Percentiles rank a stretch among this genome's conserved stretches.
Evolutionary conservation across 2,329 filamentous ascomycete genomes (phyloP).

Genomic region (Penicillium frequentans): DNA sequence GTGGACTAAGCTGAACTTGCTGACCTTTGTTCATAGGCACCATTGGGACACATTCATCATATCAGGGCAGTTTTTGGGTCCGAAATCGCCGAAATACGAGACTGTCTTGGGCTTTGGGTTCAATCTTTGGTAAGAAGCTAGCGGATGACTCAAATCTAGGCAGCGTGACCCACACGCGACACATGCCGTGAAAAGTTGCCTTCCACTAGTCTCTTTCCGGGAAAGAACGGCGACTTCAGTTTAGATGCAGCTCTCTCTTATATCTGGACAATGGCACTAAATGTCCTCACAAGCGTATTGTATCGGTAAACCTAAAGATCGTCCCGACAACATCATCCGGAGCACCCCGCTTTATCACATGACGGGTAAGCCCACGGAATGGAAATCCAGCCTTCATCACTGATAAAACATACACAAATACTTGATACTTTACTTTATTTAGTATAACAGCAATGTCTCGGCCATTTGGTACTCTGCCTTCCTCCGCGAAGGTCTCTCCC

Average conservation of each 20-base stretch:
- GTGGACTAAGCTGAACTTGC: background rate
- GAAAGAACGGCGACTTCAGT: no score
- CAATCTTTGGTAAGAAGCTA: background rate
- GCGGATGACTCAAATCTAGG: background rate
- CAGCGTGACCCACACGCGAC: background rate
- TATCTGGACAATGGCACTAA: background rate
- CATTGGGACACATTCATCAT: background rate
- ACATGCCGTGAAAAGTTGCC: no score
- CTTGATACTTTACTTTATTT: background rate
- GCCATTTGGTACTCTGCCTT: slow-evolving; percentile 33
- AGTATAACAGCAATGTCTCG: background rate
- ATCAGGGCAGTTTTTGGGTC: no score
- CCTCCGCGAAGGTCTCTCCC: slow-evolving; percentile 35
- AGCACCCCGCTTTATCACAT: background rate
- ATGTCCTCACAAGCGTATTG: background rate
- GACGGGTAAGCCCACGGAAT: background rate
- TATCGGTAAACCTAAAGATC: background rate
- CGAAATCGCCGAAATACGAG: no score
- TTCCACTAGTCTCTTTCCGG: no score
- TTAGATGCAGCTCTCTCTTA: no score
- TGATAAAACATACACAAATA: background rate
- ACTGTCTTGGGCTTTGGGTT: background rate
- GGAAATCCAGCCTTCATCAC: background rate
- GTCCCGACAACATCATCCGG: background rate
- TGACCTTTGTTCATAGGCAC: background rate